Conservation (phyloP, 257 asterid species). For the Buddleja alternifolia region DNA sequence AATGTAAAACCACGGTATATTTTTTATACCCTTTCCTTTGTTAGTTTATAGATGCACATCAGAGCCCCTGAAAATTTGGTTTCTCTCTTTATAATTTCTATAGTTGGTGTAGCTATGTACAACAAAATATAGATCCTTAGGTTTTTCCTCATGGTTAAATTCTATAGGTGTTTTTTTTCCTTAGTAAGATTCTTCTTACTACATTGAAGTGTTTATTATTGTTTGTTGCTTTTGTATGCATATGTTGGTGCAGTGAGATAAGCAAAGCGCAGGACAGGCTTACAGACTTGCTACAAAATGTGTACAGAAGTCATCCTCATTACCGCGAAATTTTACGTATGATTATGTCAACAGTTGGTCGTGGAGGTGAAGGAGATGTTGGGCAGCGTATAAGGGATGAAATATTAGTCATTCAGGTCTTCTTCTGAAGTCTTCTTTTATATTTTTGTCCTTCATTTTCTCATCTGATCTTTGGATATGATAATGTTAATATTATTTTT, state of each 20-base stretch:
- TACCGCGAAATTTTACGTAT: conserved; percentile 78
- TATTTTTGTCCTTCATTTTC: neutral
- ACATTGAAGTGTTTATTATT: no score
- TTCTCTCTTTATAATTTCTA: neutral
- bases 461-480: conserved; percentile 9
- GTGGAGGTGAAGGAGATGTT: conserved; percentile 99
- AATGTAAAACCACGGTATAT: conserved; percentile 96
- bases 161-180: conserved; percentile 10
- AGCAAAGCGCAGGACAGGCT: conserved; percentile 99
- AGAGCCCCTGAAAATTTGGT: neutral
- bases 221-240: conserved; percentile 8
- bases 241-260: conserved; percentile 75
- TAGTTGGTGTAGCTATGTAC: neutral
- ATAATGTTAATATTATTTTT: conserved; percentile 24
- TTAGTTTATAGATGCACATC: conserved; percentile 3
- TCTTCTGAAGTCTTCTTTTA: conserved; percentile 12
- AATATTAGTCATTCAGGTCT: conserved; percentile 92
- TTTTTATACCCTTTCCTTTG: conserved; percentile 24
- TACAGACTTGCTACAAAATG: conserved; percentile 78
- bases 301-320: conserved; percentile 60
- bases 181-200: no score
- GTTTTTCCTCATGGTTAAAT: conserved; percentile 10
- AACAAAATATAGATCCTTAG: conserved; percentile 4
- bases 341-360: conserved; percentile 98
- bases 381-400: conserved; percentile 99